Evolutionary conservation across 768 basidiomycete genomes (phyloP), one percentile per base, ranked within the genome.

Genomic region (Solioccasus polychromus): DNA sequence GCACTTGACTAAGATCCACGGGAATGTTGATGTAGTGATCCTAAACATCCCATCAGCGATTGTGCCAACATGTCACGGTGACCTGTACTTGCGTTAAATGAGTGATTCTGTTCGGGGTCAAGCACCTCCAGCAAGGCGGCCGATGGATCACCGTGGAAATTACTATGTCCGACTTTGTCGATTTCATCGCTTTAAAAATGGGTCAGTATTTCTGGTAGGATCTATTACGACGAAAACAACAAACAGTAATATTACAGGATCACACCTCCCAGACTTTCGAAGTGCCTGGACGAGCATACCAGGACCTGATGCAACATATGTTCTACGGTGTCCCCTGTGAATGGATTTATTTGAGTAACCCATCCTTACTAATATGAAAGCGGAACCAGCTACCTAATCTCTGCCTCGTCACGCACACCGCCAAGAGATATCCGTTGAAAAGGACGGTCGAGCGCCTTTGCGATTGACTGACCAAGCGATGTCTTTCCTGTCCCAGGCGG

Each of bases 401-500:
- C 86, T 0, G 90, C 93, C 64, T 97, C 94, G 57, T 97, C 93
- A 3, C 93, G 76, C 8, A 96, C 90, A 24, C 94, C 93, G 10
- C 93, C 93, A 0, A 96, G 76, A 1, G 90, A 86, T 51, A 96
- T 93, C 10, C 93, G 82, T 56, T 95, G 87, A 76, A 95, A 96
- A 2, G 92, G 91, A 35, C 92, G 72, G 20, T 77, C 75, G 8
- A 96, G 75, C 0, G 91, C 85, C 32, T 82, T 82, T 3, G 93
- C 93, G 23, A 97, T 79, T 0, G 88, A 91, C 54, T 88, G 85
- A 0, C 93, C 93, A 2, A 97, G 80, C 1, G 89, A 92, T 0
- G 92, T 96, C 68, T 95, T 94, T 26, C 91, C 92, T 0, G 84
- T 87, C 3, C 92, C 92, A 0, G 93, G 92, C 9, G 93, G 92